A percentile compares a stretch with the other conserved stretches of the same genome.
Conservation (phyloP, 2,329 filamentous ascomycete genomes). For the Blumeriella jaapii region DNA sequence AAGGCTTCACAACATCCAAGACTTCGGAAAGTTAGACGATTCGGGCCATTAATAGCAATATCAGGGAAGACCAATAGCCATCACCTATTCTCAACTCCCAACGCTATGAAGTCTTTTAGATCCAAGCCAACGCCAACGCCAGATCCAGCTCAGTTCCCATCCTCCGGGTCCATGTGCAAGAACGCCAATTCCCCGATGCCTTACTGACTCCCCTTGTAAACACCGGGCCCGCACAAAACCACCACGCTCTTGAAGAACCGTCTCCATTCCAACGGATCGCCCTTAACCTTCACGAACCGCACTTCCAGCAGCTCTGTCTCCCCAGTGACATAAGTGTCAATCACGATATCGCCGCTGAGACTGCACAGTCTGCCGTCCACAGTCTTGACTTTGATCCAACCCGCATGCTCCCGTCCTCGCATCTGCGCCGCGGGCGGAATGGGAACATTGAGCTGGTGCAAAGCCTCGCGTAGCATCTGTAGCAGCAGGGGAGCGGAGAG, state of each 20-base stretch:
- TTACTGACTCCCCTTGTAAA: conserved; percentile 42
- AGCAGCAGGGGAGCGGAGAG: conserved; percentile 65
- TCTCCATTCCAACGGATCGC: conserved; percentile 92
- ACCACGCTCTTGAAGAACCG: conserved; percentile 95
- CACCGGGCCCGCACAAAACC: conserved; percentile 72
- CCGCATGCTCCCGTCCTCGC: conserved; percentile 42
- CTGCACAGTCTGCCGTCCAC: conserved; percentile 60
- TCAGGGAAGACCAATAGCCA: neutral
- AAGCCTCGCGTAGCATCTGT: conserved; percentile 65
- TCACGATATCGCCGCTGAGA: conserved; percentile 62
- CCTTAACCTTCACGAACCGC: conserved; percentile 86
- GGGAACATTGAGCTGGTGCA: conserved; percentile 78
- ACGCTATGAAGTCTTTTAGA: no score
- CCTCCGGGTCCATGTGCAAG: neutral
- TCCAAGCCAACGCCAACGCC: neutral
- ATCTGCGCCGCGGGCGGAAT: conserved; percentile 37
- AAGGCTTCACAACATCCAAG: no score
- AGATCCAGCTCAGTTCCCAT: neutral
- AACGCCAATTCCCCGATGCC: conserved; percentile 4
- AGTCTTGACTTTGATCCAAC: conserved; percentile 62
- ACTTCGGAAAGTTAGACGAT: no score
- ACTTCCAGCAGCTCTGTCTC: conserved; percentile 64
- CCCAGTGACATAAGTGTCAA: conserved; percentile 52
- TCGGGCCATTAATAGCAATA: no score
- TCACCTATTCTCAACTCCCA: neutral